Percentiles rank a stretch among this genome's conserved stretches.
These are phyloP conservation scores for Pleurotus tuoliensis DNA, from an alignment of 768 basidiomycete species.

Conservation along the genomic window DNA sequence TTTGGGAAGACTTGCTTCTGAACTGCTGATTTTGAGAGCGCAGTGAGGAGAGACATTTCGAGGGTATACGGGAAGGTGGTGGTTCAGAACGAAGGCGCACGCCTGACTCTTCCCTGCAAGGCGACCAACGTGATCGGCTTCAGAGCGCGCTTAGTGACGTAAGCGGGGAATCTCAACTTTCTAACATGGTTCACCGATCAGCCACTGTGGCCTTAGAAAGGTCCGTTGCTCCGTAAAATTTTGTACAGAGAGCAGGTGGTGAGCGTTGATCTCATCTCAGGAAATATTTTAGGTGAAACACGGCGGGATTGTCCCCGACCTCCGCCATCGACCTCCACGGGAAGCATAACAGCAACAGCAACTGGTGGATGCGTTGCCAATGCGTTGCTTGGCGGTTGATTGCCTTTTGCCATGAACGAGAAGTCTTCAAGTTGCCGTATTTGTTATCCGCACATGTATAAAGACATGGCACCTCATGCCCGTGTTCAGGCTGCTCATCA, in stretches of 20 bases:
- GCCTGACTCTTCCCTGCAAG: not conserved
- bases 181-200: not conserved
- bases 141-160: conserved; percentile 19
- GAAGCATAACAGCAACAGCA: no score
- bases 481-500: no score
- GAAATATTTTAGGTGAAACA: not conserved
- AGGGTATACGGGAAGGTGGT: conserved; percentile 13
- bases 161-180: conserved; percentile 17
- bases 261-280: not conserved
- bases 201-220: no score
- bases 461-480: no score
- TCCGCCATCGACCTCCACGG: no score
- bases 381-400: no score
- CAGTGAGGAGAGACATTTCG: conserved; percentile 25
- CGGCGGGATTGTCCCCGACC: no score
- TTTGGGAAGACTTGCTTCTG: conserved; percentile 20
- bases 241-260: not conserved
- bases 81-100: not conserved
- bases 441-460: no score
- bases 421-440: no score
- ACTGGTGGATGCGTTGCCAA: no score
- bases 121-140: conserved; percentile 6
- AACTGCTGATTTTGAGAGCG: conserved; percentile 25
- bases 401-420: no score
- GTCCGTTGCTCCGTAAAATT: not conserved